Evolutionary conservation across 2,329 filamentous ascomycete genomes (phyloP), one percentile per base, ranked within the genome.

Genomic region (Delphinella strobiligena): DNA sequence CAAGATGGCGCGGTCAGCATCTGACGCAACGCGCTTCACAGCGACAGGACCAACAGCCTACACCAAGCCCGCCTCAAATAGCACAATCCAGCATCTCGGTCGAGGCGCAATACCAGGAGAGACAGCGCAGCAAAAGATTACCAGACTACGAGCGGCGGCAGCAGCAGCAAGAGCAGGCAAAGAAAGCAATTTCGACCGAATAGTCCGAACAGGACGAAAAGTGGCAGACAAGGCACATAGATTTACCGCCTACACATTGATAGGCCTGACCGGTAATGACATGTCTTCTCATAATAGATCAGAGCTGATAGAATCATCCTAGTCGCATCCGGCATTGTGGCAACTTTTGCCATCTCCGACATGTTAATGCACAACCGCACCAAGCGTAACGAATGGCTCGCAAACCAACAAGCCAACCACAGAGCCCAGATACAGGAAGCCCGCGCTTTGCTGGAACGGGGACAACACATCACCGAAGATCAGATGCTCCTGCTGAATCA

Each of bases 11-110:
- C 79, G 81, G 56, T 83, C 76, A 63, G 78, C 82, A 58, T 75
- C 75, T 52, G 83, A 88, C 59, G 83, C 84, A 49, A 91, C 84
- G 53, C 79, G 82, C 56, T 91, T 83, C 61, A 83, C 79, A 12
- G 66, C 77, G 18, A 81, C 76, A 14, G 75, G 71, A 45, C 78
- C 78, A 27, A 82, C 86, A 62, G 82, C 81, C 51, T 71, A 72
- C 48, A 75, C 76, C 49, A 82, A 82, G 57, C 60, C n/a, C n/a
- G n/a, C 69, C 31, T 58, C 62, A 19, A 60, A 38, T 12, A 43
- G 32, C 10, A 39, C 41, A 2, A 44, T 50, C 29, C 51, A 48
- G 31, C 55, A 27, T 7, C 22, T 58, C 41, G 50, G 51, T 30
- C 42, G 40, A 45, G 48, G 14, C 46, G 60, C 64, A 39, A 62